These are phyloP conservation scores for Ceratobasidium papillatum DNA, from an alignment of 1,284 basidiomycete species.

Conservation along the genomic window DNA sequence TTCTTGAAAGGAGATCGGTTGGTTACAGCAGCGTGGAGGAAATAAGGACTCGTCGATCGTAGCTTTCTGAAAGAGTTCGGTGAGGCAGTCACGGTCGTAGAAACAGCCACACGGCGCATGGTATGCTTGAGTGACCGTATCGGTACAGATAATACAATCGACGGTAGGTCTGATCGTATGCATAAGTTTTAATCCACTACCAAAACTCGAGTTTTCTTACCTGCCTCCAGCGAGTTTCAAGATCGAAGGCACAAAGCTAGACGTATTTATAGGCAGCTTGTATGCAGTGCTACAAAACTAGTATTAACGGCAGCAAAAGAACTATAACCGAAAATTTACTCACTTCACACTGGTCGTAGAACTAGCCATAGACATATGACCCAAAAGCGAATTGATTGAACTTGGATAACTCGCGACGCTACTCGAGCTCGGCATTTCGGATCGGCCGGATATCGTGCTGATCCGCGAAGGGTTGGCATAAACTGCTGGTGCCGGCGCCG, in stretches of 20 bases:
- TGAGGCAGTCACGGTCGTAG: conserved; percentile 55
- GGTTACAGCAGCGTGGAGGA: conserved; percentile 59
- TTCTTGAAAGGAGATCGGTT: conserved; percentile 50
- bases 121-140: conserved; percentile 7
- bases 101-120: conserved; percentile 55
- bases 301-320: not conserved
- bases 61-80: conserved; percentile 54
- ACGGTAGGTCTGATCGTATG: not conserved
- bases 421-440: not conserved
- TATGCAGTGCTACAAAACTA: not conserved
- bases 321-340: not conserved
- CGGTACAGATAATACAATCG: conserved; percentile 24
- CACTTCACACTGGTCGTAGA: not conserved
- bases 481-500: not conserved
- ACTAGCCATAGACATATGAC: not conserved
- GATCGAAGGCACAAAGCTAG: conserved; percentile 1
- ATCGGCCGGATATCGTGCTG: not conserved
- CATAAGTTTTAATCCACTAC: not conserved
- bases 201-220: not conserved
- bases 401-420: conserved; percentile 1
- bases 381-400: not conserved
- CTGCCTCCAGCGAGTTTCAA: conserved; percentile 3
- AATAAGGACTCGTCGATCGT: conserved; percentile 57
- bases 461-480: not conserved
- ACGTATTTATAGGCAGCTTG: not conserved